Evolutionary conservation across 2,329 filamentous ascomycete species (phyloP).

Genomic region (Colletotrichum gloeosporioides): DNA sequence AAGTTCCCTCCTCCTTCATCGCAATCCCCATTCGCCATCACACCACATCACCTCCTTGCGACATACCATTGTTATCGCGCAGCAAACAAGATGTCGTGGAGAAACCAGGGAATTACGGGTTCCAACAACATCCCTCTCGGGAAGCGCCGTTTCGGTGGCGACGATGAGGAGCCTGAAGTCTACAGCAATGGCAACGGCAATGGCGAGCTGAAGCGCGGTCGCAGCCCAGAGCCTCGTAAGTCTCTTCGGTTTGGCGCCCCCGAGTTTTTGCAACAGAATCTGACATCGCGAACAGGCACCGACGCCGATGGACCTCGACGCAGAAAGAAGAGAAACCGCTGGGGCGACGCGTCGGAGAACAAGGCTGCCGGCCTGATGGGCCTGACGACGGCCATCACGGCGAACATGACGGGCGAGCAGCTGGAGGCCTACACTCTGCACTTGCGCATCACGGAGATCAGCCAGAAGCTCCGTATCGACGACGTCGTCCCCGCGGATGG

Average conservation of each 20-base stretch:
- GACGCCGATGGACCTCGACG: slow-evolving; percentile 79
- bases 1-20: slow-evolving; percentile 7
- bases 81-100: slow-evolving; percentile 64
- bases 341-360: slow-evolving; percentile 97
- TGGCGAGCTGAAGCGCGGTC: slow-evolving; percentile 79
- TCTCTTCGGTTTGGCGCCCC: slow-evolving; percentile 20
- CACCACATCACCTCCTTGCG: neutral
- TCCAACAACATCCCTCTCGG: slow-evolving; percentile 98
- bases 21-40: neutral
- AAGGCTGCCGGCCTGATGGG: slow-evolving; percentile 99
- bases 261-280: slow-evolving; percentile 23
- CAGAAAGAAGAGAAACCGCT: slow-evolving; percentile 98
- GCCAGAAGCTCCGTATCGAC: slow-evolving; percentile 98
- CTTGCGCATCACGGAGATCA: slow-evolving; percentile 97
- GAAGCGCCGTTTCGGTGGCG: slow-evolving; percentile 80
- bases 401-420: slow-evolving; percentile 98
- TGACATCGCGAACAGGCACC: slow-evolving; percentile 44
- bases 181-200: slow-evolving; percentile 38
- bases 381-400: slow-evolving; percentile 92
- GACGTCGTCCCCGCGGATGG: slow-evolving; percentile 97
- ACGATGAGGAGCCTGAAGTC: slow-evolving; percentile 46
- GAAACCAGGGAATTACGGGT: slow-evolving; percentile 86
- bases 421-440: slow-evolving; percentile 96
- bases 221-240: slow-evolving; percentile 85
- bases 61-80: slow-evolving; percentile 4